Evolutionary conservation across 78 protist species (phyloP), one percentile per base, ranked within the genome.

Genomic region (Dictyostelium capitatum): DNA sequence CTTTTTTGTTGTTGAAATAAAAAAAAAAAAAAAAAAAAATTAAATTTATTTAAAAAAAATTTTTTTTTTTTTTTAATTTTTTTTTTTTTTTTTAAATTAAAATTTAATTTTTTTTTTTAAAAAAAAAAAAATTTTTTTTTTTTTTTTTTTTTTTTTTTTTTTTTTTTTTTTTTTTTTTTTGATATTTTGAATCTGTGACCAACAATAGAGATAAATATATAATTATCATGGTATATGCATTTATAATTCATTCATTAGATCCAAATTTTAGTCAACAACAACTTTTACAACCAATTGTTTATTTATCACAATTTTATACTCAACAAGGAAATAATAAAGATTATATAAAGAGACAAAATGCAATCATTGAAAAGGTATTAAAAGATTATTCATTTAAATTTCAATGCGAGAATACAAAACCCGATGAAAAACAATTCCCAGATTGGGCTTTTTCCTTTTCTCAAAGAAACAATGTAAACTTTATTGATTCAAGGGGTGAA

Each of bases 251-350:
- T 50, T 43, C 92, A 48, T 1, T 87, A 3, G 85, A 56, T 62
- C 8, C 50, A 20, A 28, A 19, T 43, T 70, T 32, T 37, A 20
- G 14, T 47, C 91, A 72, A 25, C 69, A 57, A 28, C 77, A 56
- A 48, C 82, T 43, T 25, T n/a, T 10, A 7, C 43, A 41, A 15
- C 25, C 50, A 12, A 20, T 50, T 25, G 72, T 87, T 17, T 87
- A 77, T 64, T 64, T 75, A 14, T 87, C 92, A 37, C 92, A 87
- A 30, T 87, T 64, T 62, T 87, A 87, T 50, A 77, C 92, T 46
- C 59, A 83, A 25, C 83, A 87, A 8, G 92, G 92, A 3, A 87
- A 87, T n/a, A 53, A 87, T 62, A 50, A 74, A 17, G 48, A 59
- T 41, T 75, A 47, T 57, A 23, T 32, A 50, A 74, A 77, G 51